Conservation (phyloP, 257 asterid genomes). For the Lantana camara region DNA sequence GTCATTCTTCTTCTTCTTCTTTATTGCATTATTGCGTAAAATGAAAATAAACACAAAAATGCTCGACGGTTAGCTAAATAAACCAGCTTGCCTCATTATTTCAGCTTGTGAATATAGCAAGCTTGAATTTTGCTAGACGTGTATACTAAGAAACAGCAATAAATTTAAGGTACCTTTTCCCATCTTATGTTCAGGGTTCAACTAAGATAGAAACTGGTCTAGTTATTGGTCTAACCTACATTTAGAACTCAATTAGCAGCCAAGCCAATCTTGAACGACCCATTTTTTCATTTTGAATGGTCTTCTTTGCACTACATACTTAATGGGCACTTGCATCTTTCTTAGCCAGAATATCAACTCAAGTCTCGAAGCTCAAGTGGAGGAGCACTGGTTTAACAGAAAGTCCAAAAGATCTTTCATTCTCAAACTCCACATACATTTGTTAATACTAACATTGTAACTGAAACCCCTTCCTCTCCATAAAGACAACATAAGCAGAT, state of each 20-base stretch:
- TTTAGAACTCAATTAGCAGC: conserved; percentile 6
- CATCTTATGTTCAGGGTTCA: neutral
- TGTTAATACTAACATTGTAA: neutral
- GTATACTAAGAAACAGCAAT: conserved; percentile 11
- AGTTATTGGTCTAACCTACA: neutral
- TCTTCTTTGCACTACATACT: neutral
- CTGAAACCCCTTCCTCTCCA: neutral
- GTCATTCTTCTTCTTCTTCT: neutral
- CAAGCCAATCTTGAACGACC: conserved; percentile 6
- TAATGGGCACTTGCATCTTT: conserved; percentile 3
- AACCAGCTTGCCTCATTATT: neutral
- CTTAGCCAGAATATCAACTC: neutral
- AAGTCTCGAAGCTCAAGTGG: conserved; percentile 9
- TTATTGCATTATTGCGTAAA: neutral
- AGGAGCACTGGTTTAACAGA: conserved; percentile 6
- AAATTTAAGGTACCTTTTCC: neutral
- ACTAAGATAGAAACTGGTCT: neutral
- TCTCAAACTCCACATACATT: conserved; percentile 4
- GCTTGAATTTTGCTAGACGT: neutral
- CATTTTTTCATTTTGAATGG: neutral
- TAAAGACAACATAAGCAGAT: conserved; percentile 8
- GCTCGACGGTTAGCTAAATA: neutral
- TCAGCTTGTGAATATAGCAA: neutral
- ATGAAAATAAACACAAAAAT: neutral
- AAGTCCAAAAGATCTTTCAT: conserved; percentile 6